phyloP scores from a whole-genome alignment of 257 asterid genomes.

The Datura wrightii region DNA sequence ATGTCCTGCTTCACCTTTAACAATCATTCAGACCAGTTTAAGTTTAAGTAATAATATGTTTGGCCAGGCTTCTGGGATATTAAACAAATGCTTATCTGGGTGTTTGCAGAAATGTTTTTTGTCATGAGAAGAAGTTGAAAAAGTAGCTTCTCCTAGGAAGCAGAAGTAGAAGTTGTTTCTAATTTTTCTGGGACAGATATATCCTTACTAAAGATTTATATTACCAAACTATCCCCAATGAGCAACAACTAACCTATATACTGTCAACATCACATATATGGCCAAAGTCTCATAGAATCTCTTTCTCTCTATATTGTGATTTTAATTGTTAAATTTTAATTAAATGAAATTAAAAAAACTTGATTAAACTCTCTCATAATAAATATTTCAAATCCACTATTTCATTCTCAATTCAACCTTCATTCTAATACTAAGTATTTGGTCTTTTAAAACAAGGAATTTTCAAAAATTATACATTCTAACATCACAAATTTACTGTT shows the following conservation, averaged over 20 bases:
- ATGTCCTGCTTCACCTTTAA: background rate
- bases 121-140: background rate
- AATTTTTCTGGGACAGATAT: background rate
- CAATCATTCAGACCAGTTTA: background rate
- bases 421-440: slow-evolving; percentile 7
- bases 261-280: background rate
- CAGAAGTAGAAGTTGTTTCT: slow-evolving; percentile 2
- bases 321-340: background rate
- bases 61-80: background rate
- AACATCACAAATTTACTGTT: background rate
- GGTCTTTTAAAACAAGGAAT: slow-evolving; percentile 1
- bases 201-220: background rate
- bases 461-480: slow-evolving; percentile 5
- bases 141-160: slow-evolving; percentile 10
- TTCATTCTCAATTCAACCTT: background rate
- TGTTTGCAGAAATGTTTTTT: background rate
- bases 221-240: slow-evolving; percentile 1
- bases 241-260: background rate
- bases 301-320: background rate
- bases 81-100: background rate
- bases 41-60: background rate
- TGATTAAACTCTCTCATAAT: background rate
- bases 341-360: background rate
- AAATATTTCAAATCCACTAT: slow-evolving; percentile 20
- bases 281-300: background rate